phyloP scores from a whole-genome alignment of 2,329 filamentous ascomycete genomes.

The Chaetomium sp. region DNA sequence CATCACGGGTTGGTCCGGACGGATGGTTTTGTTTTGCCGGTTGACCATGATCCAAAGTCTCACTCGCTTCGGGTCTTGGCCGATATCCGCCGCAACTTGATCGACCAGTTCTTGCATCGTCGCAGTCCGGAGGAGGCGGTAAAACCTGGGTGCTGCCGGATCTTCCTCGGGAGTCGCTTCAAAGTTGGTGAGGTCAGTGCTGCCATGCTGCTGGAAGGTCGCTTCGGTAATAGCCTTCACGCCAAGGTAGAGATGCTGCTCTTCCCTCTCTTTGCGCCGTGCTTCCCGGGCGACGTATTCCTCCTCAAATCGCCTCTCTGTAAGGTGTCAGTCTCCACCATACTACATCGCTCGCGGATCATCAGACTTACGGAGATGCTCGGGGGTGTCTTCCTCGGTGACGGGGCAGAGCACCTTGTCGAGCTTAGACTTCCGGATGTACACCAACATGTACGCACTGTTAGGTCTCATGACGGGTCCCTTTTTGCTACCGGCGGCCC shows the following conservation, averaged over 20 bases:
- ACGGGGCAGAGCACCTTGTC: constrained; percentile 75
- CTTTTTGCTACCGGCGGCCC: constrained; percentile 47
- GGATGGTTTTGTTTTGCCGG: constrained; percentile 91
- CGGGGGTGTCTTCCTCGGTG: constrained; percentile 69
- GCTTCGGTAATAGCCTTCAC: constrained; percentile 75
- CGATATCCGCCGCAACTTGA: constrained; percentile 63
- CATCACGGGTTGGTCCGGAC: constrained; percentile 80
- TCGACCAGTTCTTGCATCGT: constrained; percentile 69
- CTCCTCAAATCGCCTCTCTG: constrained; percentile 67
- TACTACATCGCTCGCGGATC: not conserved
- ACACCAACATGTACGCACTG: constrained; percentile 98
- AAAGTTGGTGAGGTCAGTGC: constrained; percentile 72
- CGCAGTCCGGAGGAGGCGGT: constrained; percentile 68
- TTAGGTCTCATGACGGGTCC: constrained; percentile 57
- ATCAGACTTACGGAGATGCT: constrained; percentile 62
- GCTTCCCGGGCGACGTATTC: constrained; percentile 72
- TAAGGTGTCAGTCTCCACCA: constrained; percentile 9
- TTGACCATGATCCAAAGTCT: constrained; percentile 98
- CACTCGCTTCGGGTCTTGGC: constrained; percentile 60
- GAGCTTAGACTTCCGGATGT: constrained; percentile 81
- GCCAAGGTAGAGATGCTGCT: constrained; percentile 87
- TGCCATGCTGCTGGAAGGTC: constrained; percentile 73
- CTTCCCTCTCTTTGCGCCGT: constrained; percentile 79
- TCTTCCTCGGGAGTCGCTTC: constrained; percentile 53
- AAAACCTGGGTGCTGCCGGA: constrained; percentile 61